Evolutionary conservation across 2,329 filamentous ascomycete genomes (phyloP), one percentile per base, ranked within the genome.

Genomic region (Xylariaceae sp.): DNA sequence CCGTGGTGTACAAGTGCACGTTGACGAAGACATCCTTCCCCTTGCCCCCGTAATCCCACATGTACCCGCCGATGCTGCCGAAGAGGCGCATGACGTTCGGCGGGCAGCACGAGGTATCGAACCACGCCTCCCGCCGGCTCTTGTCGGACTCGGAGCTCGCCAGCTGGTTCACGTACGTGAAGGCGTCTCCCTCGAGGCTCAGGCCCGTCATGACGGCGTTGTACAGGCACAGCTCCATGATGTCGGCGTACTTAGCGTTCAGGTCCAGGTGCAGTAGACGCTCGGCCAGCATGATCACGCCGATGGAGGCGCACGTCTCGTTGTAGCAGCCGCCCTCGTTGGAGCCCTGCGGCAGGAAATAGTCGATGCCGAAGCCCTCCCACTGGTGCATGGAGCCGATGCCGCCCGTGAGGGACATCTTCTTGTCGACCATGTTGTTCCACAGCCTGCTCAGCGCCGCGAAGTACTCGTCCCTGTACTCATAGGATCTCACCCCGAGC

Each of bases 291-390:
- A 86, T 84, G 73, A 86, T 82, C 2, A 84, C 77, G 6, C 80
- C 83, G 57, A 86, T 85, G 0, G 78, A 77, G 1, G 83, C 84
- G 64, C 81, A 86, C 0, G 84, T 87, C 67, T 87, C 84, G 1
- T 81, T 77, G 66, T 86, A 87, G 63, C 84, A 86, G 2, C 83
- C 84, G 3, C 84, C 83, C 57, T 86, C 83, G 56, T 86, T 84
- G 0, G 80, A 81, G 1, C 79, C 75, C 42, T 85, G 81, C 1
- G 82, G 83, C 4, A 87, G 72, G 66, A 84, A 84, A 63, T 85
- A 84, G 57, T 84, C 78, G 41, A 79, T 74, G 0, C 82, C 83
- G 64, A 87, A 86, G 2, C 84, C 82, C 67, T 87, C 80, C 80
- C 80, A 84, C 65, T 85, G 80, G 60, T 79, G 75, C 41, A 83